Conservation (phyloP, 2,329 filamentous ascomycete species). For the Penicillium sp. region DNA sequence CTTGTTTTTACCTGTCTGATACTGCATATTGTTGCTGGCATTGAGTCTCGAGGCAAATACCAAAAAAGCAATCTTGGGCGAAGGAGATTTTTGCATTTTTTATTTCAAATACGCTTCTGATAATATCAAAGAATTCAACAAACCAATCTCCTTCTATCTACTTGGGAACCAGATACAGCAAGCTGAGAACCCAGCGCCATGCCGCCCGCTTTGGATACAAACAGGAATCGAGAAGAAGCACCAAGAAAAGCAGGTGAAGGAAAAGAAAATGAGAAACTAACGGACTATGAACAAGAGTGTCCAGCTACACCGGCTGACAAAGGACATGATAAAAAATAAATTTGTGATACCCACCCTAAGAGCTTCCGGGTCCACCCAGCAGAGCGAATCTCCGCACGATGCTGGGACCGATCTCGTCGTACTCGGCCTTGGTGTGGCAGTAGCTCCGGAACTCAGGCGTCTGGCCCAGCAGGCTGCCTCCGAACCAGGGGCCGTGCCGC, state of each 20-base stretch:
- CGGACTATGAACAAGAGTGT: conserved; percentile 40
- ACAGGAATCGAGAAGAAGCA: conserved; percentile 16
- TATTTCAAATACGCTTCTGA: conserved; percentile 26
- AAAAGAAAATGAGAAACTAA: conserved; percentile 25
- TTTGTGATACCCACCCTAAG: conserved; percentile 37
- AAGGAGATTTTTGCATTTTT: conserved; percentile 24
- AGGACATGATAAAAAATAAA: conserved; percentile 29
- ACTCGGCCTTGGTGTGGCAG: conserved; percentile 90
- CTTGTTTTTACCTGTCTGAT: neutral
- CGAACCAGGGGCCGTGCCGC: conserved; percentile 97
- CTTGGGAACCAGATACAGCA: conserved; percentile 24
- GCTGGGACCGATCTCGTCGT: conserved; percentile 93
- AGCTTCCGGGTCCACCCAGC: conserved; percentile 81
- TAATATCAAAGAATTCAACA: conserved; percentile 19
- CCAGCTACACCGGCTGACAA: conserved; percentile 33
- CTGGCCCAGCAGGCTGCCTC: conserved; percentile 92
- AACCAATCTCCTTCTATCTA: conserved; percentile 24
- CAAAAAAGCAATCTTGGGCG: conserved; percentile 5
- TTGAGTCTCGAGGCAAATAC: conserved; percentile 12
- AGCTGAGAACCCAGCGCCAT: conserved; percentile 26
- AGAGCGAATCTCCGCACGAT: conserved; percentile 95
- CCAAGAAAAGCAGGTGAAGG: conserved; percentile 13
- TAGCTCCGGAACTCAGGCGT: conserved; percentile 98
- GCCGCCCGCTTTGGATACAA: conserved; percentile 25
- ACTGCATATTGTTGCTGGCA: conserved; percentile 19